A percentile compares a stretch with the other conserved stretches of the same genome.
phyloP scores from a whole-genome alignment of 495 filamentous ascomycete species.

The Cercophora newfieldiana region DNA sequence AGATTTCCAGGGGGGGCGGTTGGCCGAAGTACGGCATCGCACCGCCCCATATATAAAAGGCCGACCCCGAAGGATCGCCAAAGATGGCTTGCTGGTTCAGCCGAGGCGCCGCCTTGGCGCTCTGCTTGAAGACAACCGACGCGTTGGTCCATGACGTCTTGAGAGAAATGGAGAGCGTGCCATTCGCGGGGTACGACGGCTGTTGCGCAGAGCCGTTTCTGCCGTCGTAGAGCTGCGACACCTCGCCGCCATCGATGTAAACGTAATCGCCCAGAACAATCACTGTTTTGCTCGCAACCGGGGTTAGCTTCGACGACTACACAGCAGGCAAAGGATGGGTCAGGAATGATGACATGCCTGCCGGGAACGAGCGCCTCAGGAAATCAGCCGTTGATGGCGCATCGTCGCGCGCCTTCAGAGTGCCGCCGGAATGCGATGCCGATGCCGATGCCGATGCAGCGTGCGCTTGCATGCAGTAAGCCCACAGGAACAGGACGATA shows the following conservation, averaged over 20 bases:
- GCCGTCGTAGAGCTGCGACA: not conserved
- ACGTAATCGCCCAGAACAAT: conserved; percentile 9
- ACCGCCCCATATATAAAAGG: conserved; percentile 39
- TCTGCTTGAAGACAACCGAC: conserved; percentile 25
- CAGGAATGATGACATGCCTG: not conserved
- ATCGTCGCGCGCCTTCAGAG: conserved; percentile 2
- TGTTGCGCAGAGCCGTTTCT: not conserved
- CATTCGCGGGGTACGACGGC: conserved; percentile 15
- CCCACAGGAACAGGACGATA: not conserved
- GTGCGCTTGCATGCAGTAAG: not conserved
- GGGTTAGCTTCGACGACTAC: not conserved
- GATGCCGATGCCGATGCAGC: not conserved
- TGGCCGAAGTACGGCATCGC: conserved; percentile 18
- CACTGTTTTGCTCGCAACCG: not conserved
- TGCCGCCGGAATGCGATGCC: not conserved
- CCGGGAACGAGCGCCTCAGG: not conserved
- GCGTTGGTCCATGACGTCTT: conserved; percentile 36
- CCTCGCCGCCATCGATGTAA: conserved; percentile 15
- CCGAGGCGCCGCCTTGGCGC: conserved; percentile 31
- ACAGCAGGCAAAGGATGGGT: too few species aligned
- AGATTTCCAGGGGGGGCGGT: conserved; percentile 29
- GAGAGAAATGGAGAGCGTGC: conserved; percentile 34
- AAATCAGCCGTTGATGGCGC: not conserved
- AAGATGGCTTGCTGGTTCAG: conserved; percentile 34
- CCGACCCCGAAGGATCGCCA: conserved; percentile 26